These are phyloP conservation scores for Fusarium brevicatenulatum DNA, from an alignment of 2,329 filamentous ascomycete species.

Conservation along the genomic window DNA sequence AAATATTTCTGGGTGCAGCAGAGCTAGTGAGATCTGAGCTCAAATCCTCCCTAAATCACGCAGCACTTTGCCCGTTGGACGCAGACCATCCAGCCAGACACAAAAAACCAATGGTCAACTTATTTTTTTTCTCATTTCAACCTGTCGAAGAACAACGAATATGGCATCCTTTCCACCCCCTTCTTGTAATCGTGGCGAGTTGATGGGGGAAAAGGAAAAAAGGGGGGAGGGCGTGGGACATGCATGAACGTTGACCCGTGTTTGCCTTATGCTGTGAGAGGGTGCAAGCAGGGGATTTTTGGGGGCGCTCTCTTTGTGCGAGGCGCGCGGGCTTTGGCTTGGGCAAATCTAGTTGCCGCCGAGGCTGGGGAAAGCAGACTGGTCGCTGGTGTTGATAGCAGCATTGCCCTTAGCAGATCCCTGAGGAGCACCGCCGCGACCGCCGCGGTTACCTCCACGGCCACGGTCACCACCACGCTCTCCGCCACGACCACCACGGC, in stretches of 20 bases:
- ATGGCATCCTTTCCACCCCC: slow-evolving; percentile 29
- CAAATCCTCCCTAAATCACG: slow-evolving; percentile 33
- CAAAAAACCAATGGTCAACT: slow-evolving; percentile 46
- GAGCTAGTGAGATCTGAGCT: slow-evolving; percentile 42
- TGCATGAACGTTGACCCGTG: slow-evolving; percentile 38
- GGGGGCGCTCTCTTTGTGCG: slow-evolving; percentile 25
- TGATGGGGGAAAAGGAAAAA: slow-evolving; percentile 1
- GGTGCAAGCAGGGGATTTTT: slow-evolving; percentile 28
- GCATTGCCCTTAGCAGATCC: slow-evolving; percentile 48
- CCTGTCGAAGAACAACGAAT: slow-evolving; percentile 48
- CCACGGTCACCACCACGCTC: slow-evolving; percentile 51
- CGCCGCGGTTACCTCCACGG: slow-evolving; percentile 48
- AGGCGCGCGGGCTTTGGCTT: slow-evolving; percentile 25
- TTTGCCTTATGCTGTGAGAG: slow-evolving; percentile 21
- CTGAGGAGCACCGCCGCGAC: slow-evolving; percentile 47
- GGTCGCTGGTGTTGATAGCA: slow-evolving; percentile 64
- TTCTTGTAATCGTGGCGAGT: slow-evolving; percentile 25
- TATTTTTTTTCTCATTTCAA: slow-evolving; percentile 41
- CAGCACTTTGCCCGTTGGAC: slow-evolving; percentile 28
- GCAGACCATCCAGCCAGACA: slow-evolving; percentile 37
- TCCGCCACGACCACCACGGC: slow-evolving; percentile 56
- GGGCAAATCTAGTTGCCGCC: slow-evolving; percentile 59
- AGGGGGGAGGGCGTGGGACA: slow-evolving; percentile 28
- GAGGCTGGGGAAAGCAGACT: slow-evolving; percentile 70
- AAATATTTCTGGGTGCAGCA: slow-evolving; percentile 43